These are phyloP conservation scores for Citrus glauca DNA, from an alignment of 345 rosid species.

Conservation along the genomic window DNA sequence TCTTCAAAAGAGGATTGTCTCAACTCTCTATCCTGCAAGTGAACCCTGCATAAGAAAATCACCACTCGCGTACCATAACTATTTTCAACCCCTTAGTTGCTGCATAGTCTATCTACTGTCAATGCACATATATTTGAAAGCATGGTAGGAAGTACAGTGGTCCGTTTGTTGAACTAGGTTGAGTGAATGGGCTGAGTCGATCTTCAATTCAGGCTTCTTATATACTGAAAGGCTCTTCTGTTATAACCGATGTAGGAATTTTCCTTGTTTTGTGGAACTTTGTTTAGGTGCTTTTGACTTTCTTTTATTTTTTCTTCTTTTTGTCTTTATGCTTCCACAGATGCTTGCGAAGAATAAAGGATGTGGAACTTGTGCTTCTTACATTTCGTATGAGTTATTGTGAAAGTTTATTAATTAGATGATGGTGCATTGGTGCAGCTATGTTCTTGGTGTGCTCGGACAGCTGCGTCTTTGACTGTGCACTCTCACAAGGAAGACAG, in stretches of 20 bases:
- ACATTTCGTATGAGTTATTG: not conserved
- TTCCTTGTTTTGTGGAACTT: not conserved
- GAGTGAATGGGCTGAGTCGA: not conserved
- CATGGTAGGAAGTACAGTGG: not conserved
- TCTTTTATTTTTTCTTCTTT: not conserved
- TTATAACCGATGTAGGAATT: not conserved
- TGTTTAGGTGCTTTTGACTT: not conserved
- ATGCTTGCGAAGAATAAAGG: not conserved
- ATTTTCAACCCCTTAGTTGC: not conserved
- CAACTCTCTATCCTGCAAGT: not conserved
- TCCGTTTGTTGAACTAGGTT: not conserved
- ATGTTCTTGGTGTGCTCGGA: slow-evolving; percentile 80
- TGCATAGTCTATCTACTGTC: not conserved
- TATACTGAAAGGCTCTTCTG: not conserved
- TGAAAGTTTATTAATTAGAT: not conserved
- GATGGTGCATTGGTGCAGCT: slow-evolving; percentile 39
- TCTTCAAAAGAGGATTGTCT: not conserved
- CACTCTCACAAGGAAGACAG: slow-evolving; percentile 77
- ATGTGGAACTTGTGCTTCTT: not conserved
- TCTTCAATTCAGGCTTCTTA: not conserved
- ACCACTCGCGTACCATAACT: not conserved
- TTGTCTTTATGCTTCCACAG: not conserved
- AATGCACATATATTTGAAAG: not conserved
- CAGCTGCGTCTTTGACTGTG: slow-evolving; percentile 61
- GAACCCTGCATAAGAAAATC: not conserved